Conservation (phyloP, 2,329 filamentous ascomycete genomes). For the Elsinoe necatrix region DNA sequence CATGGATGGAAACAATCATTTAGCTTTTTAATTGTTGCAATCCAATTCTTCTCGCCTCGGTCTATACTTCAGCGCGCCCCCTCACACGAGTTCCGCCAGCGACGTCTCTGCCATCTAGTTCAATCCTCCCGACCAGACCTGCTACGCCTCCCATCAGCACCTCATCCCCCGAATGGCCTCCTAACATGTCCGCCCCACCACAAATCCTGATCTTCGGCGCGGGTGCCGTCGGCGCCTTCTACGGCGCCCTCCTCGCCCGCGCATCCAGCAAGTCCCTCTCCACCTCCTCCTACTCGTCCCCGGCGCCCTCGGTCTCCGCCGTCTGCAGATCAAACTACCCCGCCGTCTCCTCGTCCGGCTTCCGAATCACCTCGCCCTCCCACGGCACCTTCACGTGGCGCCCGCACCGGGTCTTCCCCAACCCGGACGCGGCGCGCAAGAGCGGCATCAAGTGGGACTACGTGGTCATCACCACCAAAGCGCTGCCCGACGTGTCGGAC, state of each 20-base stretch:
- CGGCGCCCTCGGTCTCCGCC: slow-evolving; percentile 54
- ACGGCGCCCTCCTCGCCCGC: slow-evolving; percentile 57
- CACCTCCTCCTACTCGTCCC: slow-evolving; percentile 14
- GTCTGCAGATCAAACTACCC: slow-evolving; percentile 67
- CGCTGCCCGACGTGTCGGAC: slow-evolving; percentile 56
- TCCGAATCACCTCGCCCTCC: slow-evolving; percentile 55
- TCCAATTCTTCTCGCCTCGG: too few relatives aligned
- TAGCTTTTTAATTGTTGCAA: background rate
- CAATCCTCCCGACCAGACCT: too few relatives aligned
- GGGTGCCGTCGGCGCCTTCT: slow-evolving; percentile 65
- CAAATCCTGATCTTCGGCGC: slow-evolving; percentile 61
- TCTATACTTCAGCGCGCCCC: background rate
- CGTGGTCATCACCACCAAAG: slow-evolving; percentile 63
- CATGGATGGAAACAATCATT: background rate
- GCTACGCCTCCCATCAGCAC: background rate
- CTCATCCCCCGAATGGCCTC: background rate
- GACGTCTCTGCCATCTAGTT: too few relatives aligned
- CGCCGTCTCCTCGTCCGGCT: slow-evolving; percentile 53
- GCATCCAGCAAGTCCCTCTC: slow-evolving; percentile 3
- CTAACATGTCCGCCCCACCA: slow-evolving; percentile 28
- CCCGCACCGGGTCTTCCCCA: slow-evolving; percentile 55
- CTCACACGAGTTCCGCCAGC: background rate
- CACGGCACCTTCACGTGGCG: slow-evolving; percentile 60
- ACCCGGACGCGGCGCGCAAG: slow-evolving; percentile 47
- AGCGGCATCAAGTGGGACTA: slow-evolving; percentile 50